Base-by-base conservation (phyloP, 2,329 filamentous ascomycete genomes). In the Seiridium cupressi region DNA sequence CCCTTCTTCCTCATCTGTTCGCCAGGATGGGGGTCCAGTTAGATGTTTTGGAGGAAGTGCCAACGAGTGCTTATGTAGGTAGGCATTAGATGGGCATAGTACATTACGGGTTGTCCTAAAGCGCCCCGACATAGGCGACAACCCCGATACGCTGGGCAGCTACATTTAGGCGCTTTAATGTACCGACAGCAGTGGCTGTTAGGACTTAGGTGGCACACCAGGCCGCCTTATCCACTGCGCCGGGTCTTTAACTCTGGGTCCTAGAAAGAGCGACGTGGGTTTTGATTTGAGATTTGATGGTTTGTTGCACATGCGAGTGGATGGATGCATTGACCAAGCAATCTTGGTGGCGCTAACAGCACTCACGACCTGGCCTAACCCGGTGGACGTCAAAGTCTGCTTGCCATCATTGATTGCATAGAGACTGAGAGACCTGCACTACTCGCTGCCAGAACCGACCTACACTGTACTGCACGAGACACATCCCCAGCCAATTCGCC, bases 381-480 rank as follows among this genome's bases (percentile, higher is more conserved):
- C 46, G 36, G 55, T 36, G 55, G 46, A 58, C 57, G 57, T 51
- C 57, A 58, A 58, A 58, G 57, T 58, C 57, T 58, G 47, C 57
- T 53, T 51, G 47, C 57, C 57, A 58, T 51, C 55, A 55, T 55
- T 55, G 51, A 55, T 55, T 34, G 35, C n/a, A 11, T 57, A 18
- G 32, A 49, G 35, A 32, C 35, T 32, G 47, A 49, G 32, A 26
- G 47, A 49, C 54, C 54, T 42, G 40, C 54, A 56, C 18, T 26
- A 26, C 18, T 26, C 18, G 18, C 18, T 26, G 18, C 18, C 18
- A 42, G 38, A 42, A 42, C 7, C 13, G 13, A 42, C 38, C 38
- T 13, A 42, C 38, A 8, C 1, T 42, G 38, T 7, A 42, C 38
- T 42, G 38, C 38, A 7, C 13, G 38, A 42, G 38, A 42, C 49